Conservation (phyloP, 2,329 filamentous ascomycete species). For the Chrysosporium queenslandicum region DNA sequence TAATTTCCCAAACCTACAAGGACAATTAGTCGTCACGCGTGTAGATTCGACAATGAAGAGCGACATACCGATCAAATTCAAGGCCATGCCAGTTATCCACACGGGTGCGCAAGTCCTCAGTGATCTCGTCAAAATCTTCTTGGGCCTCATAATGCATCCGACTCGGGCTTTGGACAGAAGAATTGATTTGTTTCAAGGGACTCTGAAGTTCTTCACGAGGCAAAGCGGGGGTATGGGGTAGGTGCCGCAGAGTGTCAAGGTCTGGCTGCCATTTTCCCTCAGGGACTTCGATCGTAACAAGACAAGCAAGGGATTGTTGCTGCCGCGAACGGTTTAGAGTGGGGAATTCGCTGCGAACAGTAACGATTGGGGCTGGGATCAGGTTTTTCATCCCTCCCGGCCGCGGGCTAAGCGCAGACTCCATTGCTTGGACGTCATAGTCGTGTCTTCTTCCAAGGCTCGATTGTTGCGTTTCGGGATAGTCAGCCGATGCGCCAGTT, state of each 20-base stretch:
- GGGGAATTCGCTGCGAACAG: constrained; percentile 90
- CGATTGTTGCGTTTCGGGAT: constrained; percentile 62
- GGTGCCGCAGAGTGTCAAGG: constrained; percentile 60
- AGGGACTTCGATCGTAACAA: constrained; percentile 87
- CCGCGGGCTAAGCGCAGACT: constrained; percentile 66
- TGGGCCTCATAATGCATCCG: constrained; percentile 59
- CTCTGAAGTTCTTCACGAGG: constrained; percentile 45
- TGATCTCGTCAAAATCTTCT: constrained; percentile 71
- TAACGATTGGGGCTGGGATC: constrained; percentile 84
- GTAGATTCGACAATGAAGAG: background rate
- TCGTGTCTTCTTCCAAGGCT: constrained; percentile 67
- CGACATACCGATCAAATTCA: constrained; percentile 66
- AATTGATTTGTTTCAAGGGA: constrained; percentile 34
- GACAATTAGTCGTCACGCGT: constrained; percentile 1
- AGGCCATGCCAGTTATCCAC: constrained; percentile 98
- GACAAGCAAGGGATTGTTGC: constrained; percentile 87
- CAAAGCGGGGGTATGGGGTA: constrained; percentile 42
- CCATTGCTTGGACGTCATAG: constrained; percentile 94
- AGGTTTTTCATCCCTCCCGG: constrained; percentile 62
- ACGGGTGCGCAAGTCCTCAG: constrained; percentile 70
- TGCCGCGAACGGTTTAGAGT: constrained; percentile 85
- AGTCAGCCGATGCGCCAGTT: constrained; percentile 64
- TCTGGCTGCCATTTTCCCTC: constrained; percentile 85
- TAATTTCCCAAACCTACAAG: constrained; percentile 71
- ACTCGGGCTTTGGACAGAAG: background rate